Percentiles rank a stretch among this genome's conserved stretches.
Conservation (phyloP, 495 filamentous ascomycete species). For the Aspergillus bridgeri region DNA sequence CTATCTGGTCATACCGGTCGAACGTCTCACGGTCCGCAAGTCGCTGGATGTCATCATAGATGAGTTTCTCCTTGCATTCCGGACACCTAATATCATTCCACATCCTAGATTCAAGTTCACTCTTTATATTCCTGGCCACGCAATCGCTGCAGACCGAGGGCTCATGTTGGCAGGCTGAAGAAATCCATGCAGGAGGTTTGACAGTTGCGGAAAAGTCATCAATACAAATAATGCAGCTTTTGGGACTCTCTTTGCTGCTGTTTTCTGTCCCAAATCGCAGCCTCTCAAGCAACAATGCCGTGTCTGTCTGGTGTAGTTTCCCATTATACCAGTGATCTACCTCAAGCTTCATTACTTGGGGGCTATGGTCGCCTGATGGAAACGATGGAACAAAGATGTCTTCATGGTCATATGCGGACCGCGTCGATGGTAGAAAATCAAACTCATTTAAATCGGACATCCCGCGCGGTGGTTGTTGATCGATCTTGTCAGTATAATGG, state of each 20-base stretch:
- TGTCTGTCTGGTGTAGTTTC: no score
- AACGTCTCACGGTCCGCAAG: constrained; percentile 11
- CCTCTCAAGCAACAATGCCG: not conserved
- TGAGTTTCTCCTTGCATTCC: constrained; percentile 8
- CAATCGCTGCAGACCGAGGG: constrained; percentile 8
- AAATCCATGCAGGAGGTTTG: not conserved
- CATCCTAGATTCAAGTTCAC: constrained; percentile 10
- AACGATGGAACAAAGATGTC: no score
- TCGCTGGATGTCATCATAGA: constrained; percentile 8
- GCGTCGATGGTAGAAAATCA: no score
- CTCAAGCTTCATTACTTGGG: no score
- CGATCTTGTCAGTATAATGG: not conserved
- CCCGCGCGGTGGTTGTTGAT: not conserved
- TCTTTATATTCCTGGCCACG: constrained; percentile 12
- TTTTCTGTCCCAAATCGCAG: not conserved
- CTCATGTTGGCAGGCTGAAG: constrained; percentile 8
- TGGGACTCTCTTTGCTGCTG: not conserved
- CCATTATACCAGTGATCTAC: no score
- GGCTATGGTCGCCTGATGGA: no score
- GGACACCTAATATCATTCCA: constrained; percentile 17
- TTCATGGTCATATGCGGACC: no score
- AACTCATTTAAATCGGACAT: not conserved
- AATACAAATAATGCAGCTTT: constrained; percentile 13
- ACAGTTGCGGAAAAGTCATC: constrained; percentile 7
- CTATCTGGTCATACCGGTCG: constrained; percentile 8